A percentile compares a stretch with the other conserved stretches of the same genome.
phyloP scores from a whole-genome alignment of 345 rosid genomes.

The Euphorbia lathyris region DNA sequence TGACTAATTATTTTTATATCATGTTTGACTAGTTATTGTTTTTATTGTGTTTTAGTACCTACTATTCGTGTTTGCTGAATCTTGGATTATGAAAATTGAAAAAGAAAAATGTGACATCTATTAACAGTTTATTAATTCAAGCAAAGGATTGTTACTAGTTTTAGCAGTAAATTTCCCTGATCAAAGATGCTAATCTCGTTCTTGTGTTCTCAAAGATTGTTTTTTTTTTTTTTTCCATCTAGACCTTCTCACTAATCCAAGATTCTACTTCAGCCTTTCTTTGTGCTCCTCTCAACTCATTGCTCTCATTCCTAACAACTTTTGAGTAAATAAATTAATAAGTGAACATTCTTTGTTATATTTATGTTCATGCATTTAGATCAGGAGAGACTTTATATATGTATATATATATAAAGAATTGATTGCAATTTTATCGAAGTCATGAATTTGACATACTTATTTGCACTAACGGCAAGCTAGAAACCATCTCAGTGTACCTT shows the following conservation, averaged over 20 bases:
- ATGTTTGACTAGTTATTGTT: not conserved
- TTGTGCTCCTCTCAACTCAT: not conserved
- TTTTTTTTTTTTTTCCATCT: not conserved
- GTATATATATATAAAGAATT: too few relatives aligned
- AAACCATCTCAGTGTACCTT: too few relatives aligned
- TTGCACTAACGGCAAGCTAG: too few relatives aligned
- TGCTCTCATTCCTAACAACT: not conserved
- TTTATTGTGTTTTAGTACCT: not conserved
- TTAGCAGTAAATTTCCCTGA: not conserved
- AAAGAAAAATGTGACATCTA: not conserved
- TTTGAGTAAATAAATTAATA: too few relatives aligned
- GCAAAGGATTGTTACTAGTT: not conserved
- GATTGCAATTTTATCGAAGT: not conserved
- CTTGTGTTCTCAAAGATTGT: not conserved
- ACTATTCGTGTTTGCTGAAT: not conserved
- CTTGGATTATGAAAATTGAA: not conserved
- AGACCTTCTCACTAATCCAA: not conserved
- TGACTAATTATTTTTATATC: too few relatives aligned
- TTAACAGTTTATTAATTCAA: not conserved
- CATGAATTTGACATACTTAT: not conserved
- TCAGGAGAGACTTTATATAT: not conserved
- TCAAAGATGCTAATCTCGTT: not conserved
- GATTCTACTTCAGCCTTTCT: not conserved
- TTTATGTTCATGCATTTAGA: not conserved
- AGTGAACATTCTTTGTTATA: too few relatives aligned